phyloP scores from a whole-genome alignment of 192 early-diverging fungal species.

The Coemansia sp. region DNA sequence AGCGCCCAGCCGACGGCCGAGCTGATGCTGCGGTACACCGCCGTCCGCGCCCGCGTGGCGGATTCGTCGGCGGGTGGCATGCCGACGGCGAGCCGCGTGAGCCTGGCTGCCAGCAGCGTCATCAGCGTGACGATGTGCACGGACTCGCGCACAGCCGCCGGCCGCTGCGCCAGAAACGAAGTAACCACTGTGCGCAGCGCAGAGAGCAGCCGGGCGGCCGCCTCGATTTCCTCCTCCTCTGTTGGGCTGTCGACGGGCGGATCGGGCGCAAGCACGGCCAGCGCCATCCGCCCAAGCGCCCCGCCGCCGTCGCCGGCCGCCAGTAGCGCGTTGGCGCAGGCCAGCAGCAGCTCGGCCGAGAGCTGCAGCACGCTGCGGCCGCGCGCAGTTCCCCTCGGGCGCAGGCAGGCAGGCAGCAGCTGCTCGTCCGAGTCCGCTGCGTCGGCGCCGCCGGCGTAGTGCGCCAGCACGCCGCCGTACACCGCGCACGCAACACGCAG shows the following conservation, averaged over 20 bases:
- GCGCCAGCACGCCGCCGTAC: conserved; percentile 19
- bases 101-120: conserved; percentile 2
- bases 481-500: conserved; percentile 30
- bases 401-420: conserved; percentile 20
- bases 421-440: neutral
- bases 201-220: conserved; percentile 4
- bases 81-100: conserved; percentile 3
- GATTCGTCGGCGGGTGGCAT: neutral
- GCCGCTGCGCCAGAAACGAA: conserved; percentile 16
- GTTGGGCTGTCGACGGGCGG: too few relatives aligned
- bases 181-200: conserved; percentile 15
- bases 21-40: conserved; percentile 10
- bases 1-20: conserved; percentile 15
- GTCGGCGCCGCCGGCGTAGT: conserved; percentile 4
- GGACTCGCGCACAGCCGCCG: conserved; percentile 18
- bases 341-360: conserved; percentile 24
- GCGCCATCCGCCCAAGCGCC: conserved; percentile 9
- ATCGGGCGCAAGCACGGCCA: too few relatives aligned
- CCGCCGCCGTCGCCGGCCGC: neutral
- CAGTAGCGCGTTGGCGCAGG: conserved; percentile 18
- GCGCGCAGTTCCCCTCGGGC: conserved; percentile 3
- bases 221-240: too few relatives aligned
- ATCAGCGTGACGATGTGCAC: conserved; percentile 11
- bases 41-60: neutral
- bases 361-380: conserved; percentile 26